Conservation (phyloP, 306 rosid species). For the Citrullus mucosospermus region DNA sequence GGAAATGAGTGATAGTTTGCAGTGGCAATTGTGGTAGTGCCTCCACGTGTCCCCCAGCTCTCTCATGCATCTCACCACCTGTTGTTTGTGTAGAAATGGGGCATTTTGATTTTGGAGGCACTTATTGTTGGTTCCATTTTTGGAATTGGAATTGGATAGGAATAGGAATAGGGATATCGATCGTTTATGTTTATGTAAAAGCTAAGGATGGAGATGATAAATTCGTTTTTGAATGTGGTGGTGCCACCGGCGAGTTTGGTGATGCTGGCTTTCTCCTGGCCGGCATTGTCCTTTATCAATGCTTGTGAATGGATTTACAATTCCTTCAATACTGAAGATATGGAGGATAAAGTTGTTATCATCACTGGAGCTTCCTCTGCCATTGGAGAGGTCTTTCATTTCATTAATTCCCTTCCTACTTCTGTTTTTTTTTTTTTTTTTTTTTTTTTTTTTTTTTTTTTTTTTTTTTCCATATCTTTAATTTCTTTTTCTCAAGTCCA, state of each 20-base stretch:
- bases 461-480: too few relatives aligned
- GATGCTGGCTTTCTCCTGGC: slow-evolving; percentile 73
- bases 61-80: not conserved
- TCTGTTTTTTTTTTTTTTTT: too few relatives aligned
- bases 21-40: not conserved
- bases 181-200: not conserved
- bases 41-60: not conserved
- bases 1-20: too few relatives aligned
- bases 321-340: slow-evolving; percentile 20
- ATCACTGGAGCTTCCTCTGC: slow-evolving; percentile 96
- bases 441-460: too few relatives aligned
- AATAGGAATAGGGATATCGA: too few relatives aligned
- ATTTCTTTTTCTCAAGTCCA: too few relatives aligned
- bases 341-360: slow-evolving; percentile 65
- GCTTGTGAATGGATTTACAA: slow-evolving; percentile 60
- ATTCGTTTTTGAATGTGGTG: slow-evolving; percentile 45
- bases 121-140: not conserved
- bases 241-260: slow-evolving; percentile 64
- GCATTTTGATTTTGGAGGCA: not conserved
- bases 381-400: slow-evolving; percentile 58
- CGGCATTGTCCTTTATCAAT: slow-evolving; percentile 54
- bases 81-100: not conserved
- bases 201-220: slow-evolving; percentile 31
- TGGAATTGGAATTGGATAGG: not conserved
- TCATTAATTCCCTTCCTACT: not conserved